phyloP scores from a whole-genome alignment of 192 early-diverging fungal species.

The Dissophora globulifera region DNA sequence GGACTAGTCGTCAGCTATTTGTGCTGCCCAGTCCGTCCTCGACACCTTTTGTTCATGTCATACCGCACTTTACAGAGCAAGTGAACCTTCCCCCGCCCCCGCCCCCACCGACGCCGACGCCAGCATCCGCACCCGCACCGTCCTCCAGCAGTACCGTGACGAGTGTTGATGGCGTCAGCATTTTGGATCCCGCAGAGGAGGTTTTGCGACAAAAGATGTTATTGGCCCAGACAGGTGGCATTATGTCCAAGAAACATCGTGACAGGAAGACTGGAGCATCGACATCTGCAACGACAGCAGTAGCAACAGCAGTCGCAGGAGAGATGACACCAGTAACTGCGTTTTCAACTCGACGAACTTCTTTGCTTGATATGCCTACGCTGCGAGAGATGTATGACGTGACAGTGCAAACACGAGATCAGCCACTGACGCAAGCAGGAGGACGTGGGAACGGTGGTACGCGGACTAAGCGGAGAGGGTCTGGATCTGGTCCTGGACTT shows the following conservation, averaged over 20 bases:
- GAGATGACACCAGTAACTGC: too few species aligned
- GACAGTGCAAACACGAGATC: slow-evolving; percentile 10
- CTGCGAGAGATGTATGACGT: slow-evolving; percentile 27
- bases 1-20: slow-evolving; percentile 50
- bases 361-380: slow-evolving; percentile 5
- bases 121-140: neutral
- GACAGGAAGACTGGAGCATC: too few species aligned
- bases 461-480: too few species aligned
- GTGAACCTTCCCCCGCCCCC: slow-evolving; percentile 4
- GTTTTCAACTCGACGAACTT: neutral
- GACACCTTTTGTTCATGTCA: slow-evolving; percentile 45
- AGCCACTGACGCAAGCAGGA: neutral
- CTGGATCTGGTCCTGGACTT: too few species aligned
- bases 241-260: slow-evolving; percentile 3
- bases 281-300: neutral
- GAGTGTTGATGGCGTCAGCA: neutral
- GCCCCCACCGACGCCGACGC: neutral
- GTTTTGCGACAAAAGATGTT: slow-evolving; percentile 26
- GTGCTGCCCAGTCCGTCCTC: slow-evolving; percentile 42
- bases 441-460: too few species aligned
- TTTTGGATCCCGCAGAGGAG: slow-evolving; percentile 32
- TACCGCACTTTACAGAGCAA: slow-evolving; percentile 25
- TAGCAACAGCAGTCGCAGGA: too few species aligned
- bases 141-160: neutral
- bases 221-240: neutral